Evolutionary conservation across 225 moss, liverwort and hornwort genomes (phyloP), one percentile per base, ranked within the genome.

Genomic region (Pseudisothecium myosuroides): DNA sequence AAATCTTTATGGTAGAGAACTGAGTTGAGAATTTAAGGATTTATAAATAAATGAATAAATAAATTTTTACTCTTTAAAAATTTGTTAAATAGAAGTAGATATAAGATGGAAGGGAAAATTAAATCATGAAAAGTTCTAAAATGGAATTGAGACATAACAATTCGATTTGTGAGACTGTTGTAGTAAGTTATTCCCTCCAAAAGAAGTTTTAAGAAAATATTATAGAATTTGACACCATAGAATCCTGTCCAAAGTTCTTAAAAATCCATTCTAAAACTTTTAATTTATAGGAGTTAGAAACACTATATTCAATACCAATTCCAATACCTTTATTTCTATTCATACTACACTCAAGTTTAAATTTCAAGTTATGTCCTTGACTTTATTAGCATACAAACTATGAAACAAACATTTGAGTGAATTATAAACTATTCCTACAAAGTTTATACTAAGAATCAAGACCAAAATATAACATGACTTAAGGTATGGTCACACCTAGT

Each of bases 371-470:
- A 50, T 76, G 3, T 34, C 13, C 2, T 76, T 8, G 0, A 36
- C 8, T 21, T 34, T 8, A 76, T 19, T 5, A 36, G 14, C 3
- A 9, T 76, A 36, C 14, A 52, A 76, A 23, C 34, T 0, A 28
- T 76, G 22, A 22, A 52, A 76, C 22, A 54, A 29, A 36, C 0
- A 1, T 54, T 52, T 54, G 14, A 23, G 2, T 36, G 54, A 36
- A 21, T 9, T 9, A 23, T 9, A 49, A 36, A 15, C 21, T 76
- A 3, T 14, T 54, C 36, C 32, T 76, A 50, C 0, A 0, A 0
- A 34, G 2, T 52, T 34, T 21, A 12, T 5, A 71, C 41, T 26
- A 24, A 20, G n/a, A 71, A 24, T 23, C 4, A 0, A 68, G 39
- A 39, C 39, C n/a, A 68, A 68, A 68, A 39, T 66, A 59, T n/a